Conservation (phyloP, 2,329 filamentous ascomycete genomes). For the Gaeumannomyces sp. region DNA sequence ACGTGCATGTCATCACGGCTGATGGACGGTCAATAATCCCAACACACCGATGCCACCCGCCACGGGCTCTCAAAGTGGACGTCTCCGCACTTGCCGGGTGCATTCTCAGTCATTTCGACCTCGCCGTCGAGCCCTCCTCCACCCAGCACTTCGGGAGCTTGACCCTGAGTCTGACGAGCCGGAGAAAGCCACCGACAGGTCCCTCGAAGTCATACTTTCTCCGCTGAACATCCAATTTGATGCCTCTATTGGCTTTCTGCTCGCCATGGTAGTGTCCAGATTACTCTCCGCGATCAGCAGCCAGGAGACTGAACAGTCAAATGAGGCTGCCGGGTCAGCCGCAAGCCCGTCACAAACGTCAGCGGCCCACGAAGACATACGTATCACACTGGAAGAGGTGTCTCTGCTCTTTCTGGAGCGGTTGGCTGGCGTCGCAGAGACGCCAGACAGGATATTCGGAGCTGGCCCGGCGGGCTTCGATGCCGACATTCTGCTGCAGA, state of each 20-base stretch:
- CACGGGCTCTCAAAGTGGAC: conserved; percentile 1
- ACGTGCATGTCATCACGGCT: conserved; percentile 27
- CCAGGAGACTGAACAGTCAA: conserved; percentile 21
- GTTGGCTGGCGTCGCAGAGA: conserved; percentile 46
- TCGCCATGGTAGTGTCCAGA: conserved; percentile 44
- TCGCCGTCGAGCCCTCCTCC: conserved; percentile 4
- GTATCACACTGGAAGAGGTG: conserved; percentile 40
- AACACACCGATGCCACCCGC: background rate
- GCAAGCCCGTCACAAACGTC: conserved; percentile 12
- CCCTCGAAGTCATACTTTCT: conserved; percentile 45
- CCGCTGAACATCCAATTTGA: conserved; percentile 50
- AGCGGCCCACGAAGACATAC: conserved; percentile 27
- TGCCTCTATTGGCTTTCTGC: conserved; percentile 48
- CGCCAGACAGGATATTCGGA: conserved; percentile 38
- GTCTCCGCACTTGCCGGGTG: conserved; percentile 51
- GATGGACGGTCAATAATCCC: conserved; percentile 3
- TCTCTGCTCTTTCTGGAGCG: conserved; percentile 51
- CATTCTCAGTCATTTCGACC: conserved; percentile 47
- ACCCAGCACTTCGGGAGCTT: background rate
- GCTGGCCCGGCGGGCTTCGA: conserved; percentile 32
- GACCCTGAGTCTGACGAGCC: background rate
- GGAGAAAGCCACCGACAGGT: conserved; percentile 23
- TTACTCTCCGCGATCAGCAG: conserved; percentile 36
- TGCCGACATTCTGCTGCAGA: conserved; percentile 46
- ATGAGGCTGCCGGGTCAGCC: conserved; percentile 6